A percentile compares a stretch with the other conserved stretches of the same genome.
Evolutionary conservation across 495 filamentous ascomycete species (phyloP).

Genomic region (Penicillium flavigenum): DNA sequence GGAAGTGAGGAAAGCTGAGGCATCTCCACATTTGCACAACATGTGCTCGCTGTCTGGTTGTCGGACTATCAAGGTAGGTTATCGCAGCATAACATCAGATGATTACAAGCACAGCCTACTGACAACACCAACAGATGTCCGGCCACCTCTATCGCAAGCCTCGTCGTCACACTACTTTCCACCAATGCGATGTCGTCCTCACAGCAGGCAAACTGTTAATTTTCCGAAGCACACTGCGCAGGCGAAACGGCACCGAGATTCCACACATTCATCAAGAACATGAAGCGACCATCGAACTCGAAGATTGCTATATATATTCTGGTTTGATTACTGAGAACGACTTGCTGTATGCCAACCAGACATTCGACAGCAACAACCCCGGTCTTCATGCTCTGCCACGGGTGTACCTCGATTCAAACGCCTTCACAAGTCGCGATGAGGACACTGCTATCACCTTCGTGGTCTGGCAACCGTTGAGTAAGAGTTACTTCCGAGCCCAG

Average conservation of each 20-base stretch:
- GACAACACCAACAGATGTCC: slow-evolving; percentile 47
- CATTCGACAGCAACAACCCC: slow-evolving; percentile 66
- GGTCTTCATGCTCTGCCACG: slow-evolving; percentile 63
- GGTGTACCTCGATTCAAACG: slow-evolving; percentile 60
- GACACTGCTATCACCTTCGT: slow-evolving; percentile 73
- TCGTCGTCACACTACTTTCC: slow-evolving; percentile 62
- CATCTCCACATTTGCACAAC: slow-evolving; percentile 66
- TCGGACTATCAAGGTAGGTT: slow-evolving; percentile 58
- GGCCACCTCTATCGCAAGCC: slow-evolving; percentile 68
- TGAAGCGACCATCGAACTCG: slow-evolving; percentile 57
- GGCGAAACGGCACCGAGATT: slow-evolving; percentile 55
- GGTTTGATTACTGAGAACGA: slow-evolving; percentile 67
- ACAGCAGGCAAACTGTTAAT: slow-evolving; percentile 62
- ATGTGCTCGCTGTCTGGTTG: slow-evolving; percentile 67
- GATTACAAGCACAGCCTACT: slow-evolving; percentile 2
- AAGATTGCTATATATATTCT: slow-evolving; percentile 71
- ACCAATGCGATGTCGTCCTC: slow-evolving; percentile 61
- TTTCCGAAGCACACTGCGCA: slow-evolving; percentile 61
- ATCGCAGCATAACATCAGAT: neutral
- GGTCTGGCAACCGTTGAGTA: slow-evolving; percentile 64
- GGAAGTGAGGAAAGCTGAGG: slow-evolving; percentile 67
- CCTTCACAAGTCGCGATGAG: slow-evolving; percentile 67
- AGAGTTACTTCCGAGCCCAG: slow-evolving; percentile 57
- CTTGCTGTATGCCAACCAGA: slow-evolving; percentile 66
- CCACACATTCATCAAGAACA: slow-evolving; percentile 64